A percentile compares a stretch with the other conserved stretches of the same genome.
phyloP scores from a whole-genome alignment of 2,329 filamentous ascomycete species.

The Neoscytalidium dimidiatum region DNA sequence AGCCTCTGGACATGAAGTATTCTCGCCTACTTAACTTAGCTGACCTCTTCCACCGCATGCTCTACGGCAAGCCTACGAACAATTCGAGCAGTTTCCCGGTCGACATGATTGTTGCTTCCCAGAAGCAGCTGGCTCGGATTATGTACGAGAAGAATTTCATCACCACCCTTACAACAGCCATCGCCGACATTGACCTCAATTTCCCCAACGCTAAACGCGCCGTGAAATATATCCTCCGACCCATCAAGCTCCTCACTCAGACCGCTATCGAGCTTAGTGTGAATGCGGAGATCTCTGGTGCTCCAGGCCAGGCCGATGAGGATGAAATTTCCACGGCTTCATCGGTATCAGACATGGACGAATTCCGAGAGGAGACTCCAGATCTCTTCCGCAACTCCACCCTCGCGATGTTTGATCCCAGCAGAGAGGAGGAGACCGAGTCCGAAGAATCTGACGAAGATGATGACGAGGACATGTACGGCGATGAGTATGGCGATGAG shows the following conservation, averaged over 20 bases:
- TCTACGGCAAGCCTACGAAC: slow-evolving; percentile 39
- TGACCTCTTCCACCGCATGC: slow-evolving; percentile 89
- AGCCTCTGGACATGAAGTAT: slow-evolving; percentile 83
- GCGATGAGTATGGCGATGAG: slow-evolving; percentile 83
- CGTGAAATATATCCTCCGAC: slow-evolving; percentile 93
- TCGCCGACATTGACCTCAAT: slow-evolving; percentile 93
- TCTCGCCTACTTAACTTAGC: slow-evolving; percentile 82
- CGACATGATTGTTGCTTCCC: slow-evolving; percentile 54
- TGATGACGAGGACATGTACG: slow-evolving; percentile 75
- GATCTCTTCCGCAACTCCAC: slow-evolving; percentile 97
- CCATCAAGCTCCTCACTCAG: slow-evolving; percentile 82
- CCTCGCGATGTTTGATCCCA: slow-evolving; percentile 88
- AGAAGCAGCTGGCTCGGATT: slow-evolving; percentile 82
- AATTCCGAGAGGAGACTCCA: slow-evolving; percentile 78
- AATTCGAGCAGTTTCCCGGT: background rate
- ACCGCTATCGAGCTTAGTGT: slow-evolving; percentile 86
- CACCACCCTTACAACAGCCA: slow-evolving; percentile 81
- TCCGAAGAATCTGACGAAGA: slow-evolving; percentile 68
- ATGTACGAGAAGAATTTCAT: slow-evolving; percentile 99
- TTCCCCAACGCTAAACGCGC: slow-evolving; percentile 91
- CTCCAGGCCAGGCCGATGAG: slow-evolving; percentile 68
- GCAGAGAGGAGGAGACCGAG: slow-evolving; percentile 78
- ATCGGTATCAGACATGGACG: slow-evolving; percentile 84
- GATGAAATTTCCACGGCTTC: slow-evolving; percentile 87
- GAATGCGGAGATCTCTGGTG: slow-evolving; percentile 70